Evolutionary conservation across 495 filamentous ascomycete genomes (phyloP).

Genomic region (Jackrogersella multiformis): DNA sequence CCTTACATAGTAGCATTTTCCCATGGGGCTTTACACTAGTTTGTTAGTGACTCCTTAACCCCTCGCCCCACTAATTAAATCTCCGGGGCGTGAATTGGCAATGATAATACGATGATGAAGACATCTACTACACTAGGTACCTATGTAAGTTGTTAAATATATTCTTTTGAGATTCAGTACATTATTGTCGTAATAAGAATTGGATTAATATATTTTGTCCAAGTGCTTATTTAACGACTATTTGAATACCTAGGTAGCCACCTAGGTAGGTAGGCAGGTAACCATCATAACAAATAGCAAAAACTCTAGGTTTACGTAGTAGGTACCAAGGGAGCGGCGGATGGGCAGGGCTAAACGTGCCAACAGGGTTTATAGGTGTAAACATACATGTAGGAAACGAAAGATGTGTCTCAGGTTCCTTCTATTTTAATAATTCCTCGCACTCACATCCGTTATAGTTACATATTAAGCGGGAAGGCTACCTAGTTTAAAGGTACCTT

Average conservation of each 20-base stretch:
- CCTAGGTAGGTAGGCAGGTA: too few species aligned
- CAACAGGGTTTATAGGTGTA: constrained; percentile 38
- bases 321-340: neutral
- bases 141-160: too few species aligned
- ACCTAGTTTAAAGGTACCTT: too few species aligned
- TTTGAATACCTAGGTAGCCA: too few species aligned
- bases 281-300: neutral
- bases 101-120: constrained; percentile 2
- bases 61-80: constrained; percentile 40
- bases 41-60: constrained; percentile 24
- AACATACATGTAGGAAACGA: constrained; percentile 31
- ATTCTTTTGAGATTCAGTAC: too few species aligned
- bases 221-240: too few species aligned
- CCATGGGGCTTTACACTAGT: too few species aligned
- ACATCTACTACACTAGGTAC: neutral
- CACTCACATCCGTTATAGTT: neutral
- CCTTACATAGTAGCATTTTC: neutral
- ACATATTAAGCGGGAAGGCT: constrained; percentile 5
- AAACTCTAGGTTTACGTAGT: constrained; percentile 12
- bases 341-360: constrained; percentile 9
- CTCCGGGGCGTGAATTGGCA: constrained; percentile 28
- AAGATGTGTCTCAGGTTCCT: constrained; percentile 29
- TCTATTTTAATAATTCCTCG: constrained; percentile 22
- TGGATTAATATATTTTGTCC: too few species aligned
- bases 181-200: too few species aligned